These are phyloP conservation scores for Aspergillus thermomutatus DNA, from an alignment of 2,329 filamentous ascomycete species.

Conservation along the genomic window DNA sequence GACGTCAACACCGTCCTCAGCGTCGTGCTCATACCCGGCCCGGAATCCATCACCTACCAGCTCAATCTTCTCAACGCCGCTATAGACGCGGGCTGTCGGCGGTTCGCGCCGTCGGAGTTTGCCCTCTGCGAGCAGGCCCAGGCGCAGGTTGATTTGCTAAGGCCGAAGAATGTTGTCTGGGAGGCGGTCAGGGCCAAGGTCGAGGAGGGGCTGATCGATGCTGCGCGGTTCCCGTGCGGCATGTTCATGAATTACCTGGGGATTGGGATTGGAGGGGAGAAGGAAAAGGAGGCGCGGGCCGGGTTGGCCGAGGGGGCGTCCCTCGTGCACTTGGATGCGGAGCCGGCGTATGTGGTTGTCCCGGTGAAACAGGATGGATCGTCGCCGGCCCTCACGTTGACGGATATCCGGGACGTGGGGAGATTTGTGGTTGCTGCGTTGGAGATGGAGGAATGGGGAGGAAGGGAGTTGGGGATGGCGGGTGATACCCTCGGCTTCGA, in stretches of 20 bases:
- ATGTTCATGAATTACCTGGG: constrained; percentile 37
- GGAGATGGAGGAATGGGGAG: constrained; percentile 23
- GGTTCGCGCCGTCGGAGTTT: constrained; percentile 48
- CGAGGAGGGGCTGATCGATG: constrained; percentile 20
- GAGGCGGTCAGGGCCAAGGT: constrained; percentile 22
- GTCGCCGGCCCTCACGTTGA: constrained; percentile 27
- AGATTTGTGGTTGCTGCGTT: constrained; percentile 30
- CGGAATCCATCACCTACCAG: constrained; percentile 29
- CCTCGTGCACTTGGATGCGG: constrained; percentile 19
- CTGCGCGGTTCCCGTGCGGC: constrained; percentile 29
- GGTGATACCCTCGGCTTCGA: constrained; percentile 27
- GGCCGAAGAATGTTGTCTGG: constrained; percentile 22
- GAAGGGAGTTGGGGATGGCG: constrained; percentile 30
- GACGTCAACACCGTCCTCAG: constrained; percentile 27
- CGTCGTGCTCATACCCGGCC: constrained; percentile 19
- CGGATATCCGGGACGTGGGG: constrained; percentile 30
- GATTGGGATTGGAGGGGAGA: constrained; percentile 14
- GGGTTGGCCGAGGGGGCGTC: constrained; percentile 3
- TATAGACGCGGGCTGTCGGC: constrained; percentile 41
- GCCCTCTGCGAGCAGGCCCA: constrained; percentile 18
- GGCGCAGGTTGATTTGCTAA: constrained; percentile 19
- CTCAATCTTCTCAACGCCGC: constrained; percentile 42
- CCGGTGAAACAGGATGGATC: constrained; percentile 21
- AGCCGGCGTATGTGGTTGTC: constrained; percentile 20
- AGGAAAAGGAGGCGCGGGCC: neutral